phyloP scores from a whole-genome alignment of 805 yeast genomes.

The Ogataea angusta region DNA sequence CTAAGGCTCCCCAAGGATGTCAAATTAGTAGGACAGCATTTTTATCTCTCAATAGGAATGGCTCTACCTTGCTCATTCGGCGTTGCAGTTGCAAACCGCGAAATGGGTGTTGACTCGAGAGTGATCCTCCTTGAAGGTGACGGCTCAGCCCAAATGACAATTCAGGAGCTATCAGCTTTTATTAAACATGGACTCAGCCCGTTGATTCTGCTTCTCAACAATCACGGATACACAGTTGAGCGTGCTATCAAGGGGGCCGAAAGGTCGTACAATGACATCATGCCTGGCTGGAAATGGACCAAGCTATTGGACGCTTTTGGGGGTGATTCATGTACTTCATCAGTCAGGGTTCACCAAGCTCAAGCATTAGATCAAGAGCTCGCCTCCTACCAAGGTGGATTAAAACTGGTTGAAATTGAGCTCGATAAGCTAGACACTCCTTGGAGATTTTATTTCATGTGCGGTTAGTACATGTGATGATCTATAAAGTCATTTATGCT shows the following conservation, averaged over 20 bases:
- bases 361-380: constrained; percentile 39
- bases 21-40: constrained; percentile 60
- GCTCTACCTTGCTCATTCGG: constrained; percentile 88
- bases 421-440: constrained; percentile 64
- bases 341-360: constrained; percentile 35
- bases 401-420: constrained; percentile 55
- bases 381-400: constrained; percentile 21
- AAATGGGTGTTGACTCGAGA: constrained; percentile 41
- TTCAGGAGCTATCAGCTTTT: constrained; percentile 57
- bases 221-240: constrained; percentile 88
- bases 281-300: constrained; percentile 81
- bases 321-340: constrained; percentile 30
- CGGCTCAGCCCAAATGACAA: constrained; percentile 93
- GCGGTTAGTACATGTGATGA: constrained; percentile 25
- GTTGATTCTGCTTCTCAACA: constrained; percentile 72
- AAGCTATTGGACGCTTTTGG: constrained; percentile 65
- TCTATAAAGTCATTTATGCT: constrained; percentile 33
- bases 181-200: constrained; percentile 45
- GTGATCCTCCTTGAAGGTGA: constrained; percentile 81
- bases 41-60: constrained; percentile 84
- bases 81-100: constrained; percentile 68
- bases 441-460: constrained; percentile 50
- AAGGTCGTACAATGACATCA: constrained; percentile 76
- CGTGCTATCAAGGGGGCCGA: constrained; percentile 78
- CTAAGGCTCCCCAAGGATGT: constrained; percentile 54